Evolutionary conservation across 1,139 yeast genomes (phyloP), one percentile per base, ranked within the genome.

Genomic region (Saccharomyces hybrid): DNA sequence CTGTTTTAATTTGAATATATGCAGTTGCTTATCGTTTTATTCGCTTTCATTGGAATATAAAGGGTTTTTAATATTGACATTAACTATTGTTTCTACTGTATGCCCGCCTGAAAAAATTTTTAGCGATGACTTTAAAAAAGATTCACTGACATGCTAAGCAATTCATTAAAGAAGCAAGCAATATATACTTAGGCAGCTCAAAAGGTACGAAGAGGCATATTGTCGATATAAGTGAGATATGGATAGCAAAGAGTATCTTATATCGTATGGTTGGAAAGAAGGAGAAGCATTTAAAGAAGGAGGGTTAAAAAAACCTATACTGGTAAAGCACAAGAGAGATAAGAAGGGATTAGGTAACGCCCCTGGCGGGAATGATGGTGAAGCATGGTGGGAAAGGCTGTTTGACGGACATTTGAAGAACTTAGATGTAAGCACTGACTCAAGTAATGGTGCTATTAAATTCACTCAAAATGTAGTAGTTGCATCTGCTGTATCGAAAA

Each of bases 331-430:
- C 66, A 90, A 93, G 72, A 84, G 83, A 62, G 97, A 93, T 67
- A 85, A 84, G 56, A 89, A 89, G 66, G 99, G 99, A 3, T 76
- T 93, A 48, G 76, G 75, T 5, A 63, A 68, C 48, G 74, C 74
- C 4, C 67, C 68, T 8, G 71, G 71, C 30, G 63, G 63, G 6
- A 85, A 80, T 58, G 84, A 85, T 23, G 60, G 70, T 47, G 97
- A 90, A 64, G 86, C 88, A 52, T 93, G 99, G 99, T 93, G 99
- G 99, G 98, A 93, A 62, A 78, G 86, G 61, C 75, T 91, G 50
- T 93, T 93, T 72, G 98, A 93, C 70, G 97, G 97, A 1, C 97
- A 90, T 63, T 78, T 93, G 59, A 88, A 88, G 67, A 80, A 82
- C 23, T 70, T 93, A 50, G 91, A 88, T 56, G 93, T 90, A 6